Base-by-base conservation (phyloP, 139 green algal species). In the Nannochloris sp. region DNA sequence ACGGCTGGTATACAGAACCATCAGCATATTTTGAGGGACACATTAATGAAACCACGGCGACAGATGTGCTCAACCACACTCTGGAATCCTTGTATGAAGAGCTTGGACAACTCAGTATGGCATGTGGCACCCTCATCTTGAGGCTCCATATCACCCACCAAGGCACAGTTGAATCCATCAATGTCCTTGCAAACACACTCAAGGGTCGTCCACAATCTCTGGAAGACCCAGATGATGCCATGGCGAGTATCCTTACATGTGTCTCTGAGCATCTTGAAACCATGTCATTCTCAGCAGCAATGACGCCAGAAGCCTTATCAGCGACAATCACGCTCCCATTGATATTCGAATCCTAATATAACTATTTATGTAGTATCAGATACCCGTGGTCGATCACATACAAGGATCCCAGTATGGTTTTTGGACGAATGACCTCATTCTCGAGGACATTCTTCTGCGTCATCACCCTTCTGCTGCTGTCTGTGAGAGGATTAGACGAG, bases 1-100 rank as follows among this genome's bases (percentile, higher is more conserved):
- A 92, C 51, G 87, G 87, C 43, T 94, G 87, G 87, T 94, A 88
- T 64, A 87, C 81, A 18, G 74, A 83, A 43, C 87, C 85, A 3
- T 60, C 68, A 16, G 83, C 83, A 5, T 90, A 87, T 48, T 89
- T 86, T 48, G 49, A 61, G 57, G 83, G 83, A 7, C 60, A 63
- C 0, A 58, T 89, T 57, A 50, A 64, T 3, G 57, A 77, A n/a
- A 78, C 72, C 15, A 71, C 74, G 15, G 80, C 71, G 0, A 71
- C 66, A 23, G 49, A 68, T 34, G 66, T 56, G 1, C 59, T 89
- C 12, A 76, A 78, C 24, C 64, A 56, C 11, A 64, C 60, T 4
- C 57, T 89, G 60, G 40, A 57, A 1, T 34, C 23, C 9, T 50
- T 87, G 18, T 83, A 74, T 50, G 73, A 72, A 1, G 65, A 65